phyloP scores from a whole-genome alignment of 2,329 filamentous ascomycete genomes.

The Clonostachys solani region DNA sequence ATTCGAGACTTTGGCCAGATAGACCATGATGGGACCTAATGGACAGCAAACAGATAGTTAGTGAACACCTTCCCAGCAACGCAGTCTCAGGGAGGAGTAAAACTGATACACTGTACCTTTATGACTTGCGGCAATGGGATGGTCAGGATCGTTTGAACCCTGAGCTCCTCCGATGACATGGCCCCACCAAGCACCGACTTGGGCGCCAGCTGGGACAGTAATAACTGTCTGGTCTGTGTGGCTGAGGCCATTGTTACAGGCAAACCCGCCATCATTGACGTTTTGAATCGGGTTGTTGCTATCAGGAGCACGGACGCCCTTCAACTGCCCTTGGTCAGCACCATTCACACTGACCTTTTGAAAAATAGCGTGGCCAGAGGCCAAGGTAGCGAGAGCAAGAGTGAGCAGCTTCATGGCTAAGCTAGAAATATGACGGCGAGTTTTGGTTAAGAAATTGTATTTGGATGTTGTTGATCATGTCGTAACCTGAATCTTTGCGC shows the following conservation, averaged over 20 bases:
- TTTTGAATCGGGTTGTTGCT: slow-evolving; percentile 47
- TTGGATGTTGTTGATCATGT: no score
- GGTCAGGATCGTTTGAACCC: slow-evolving; percentile 40
- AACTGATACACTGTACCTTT: neutral
- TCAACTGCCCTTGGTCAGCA: neutral
- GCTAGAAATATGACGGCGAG: no score
- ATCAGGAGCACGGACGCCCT: neutral
- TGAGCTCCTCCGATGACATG: slow-evolving; percentile 51
- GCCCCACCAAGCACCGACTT: slow-evolving; percentile 46
- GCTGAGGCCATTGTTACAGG: slow-evolving; percentile 38
- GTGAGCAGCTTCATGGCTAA: no score
- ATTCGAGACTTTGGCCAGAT: slow-evolving; percentile 49
- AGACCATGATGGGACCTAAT: slow-evolving; percentile 52
- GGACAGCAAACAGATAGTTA: neutral
- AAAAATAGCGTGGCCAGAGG: neutral
- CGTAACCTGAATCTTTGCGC: no score
- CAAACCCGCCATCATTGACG: slow-evolving; percentile 41
- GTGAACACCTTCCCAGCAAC: neutral
- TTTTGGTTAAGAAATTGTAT: no score
- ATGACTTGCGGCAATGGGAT: slow-evolving; percentile 39
- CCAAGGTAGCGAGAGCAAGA: no score
- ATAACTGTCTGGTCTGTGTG: slow-evolving; percentile 36
- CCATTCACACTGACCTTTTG: neutral
- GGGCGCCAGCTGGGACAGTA: slow-evolving; percentile 43
- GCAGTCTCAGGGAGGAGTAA: neutral